phyloP scores from a whole-genome alignment of 2,329 filamentous ascomycete genomes.

The Aspergillus transmontanensis region DNA sequence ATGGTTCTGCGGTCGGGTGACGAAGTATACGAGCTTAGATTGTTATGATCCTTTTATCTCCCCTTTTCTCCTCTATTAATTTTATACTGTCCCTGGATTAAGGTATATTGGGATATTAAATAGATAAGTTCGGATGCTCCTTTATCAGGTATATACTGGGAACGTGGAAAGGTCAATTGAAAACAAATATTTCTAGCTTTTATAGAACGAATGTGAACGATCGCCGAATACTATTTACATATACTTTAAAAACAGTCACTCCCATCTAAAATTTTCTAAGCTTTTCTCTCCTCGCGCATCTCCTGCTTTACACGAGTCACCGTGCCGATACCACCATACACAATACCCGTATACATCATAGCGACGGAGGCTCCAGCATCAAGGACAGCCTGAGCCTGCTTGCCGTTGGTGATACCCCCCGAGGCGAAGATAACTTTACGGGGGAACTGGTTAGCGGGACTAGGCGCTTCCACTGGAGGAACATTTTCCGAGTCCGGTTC shows the following conservation, averaged over 20 bases:
- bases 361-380: constrained; percentile 88
- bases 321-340: constrained; percentile 65
- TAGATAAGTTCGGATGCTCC: neutral
- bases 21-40: neutral
- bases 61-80: neutral
- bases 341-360: constrained; percentile 83
- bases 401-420: constrained; percentile 86
- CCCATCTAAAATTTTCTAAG: neutral
- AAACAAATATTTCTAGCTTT: neutral
- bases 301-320: constrained; percentile 56
- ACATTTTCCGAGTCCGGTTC: constrained; percentile 27
- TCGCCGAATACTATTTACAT: constrained; percentile 2
- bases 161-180: neutral
- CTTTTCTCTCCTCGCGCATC: constrained; percentile 42
- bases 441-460: constrained; percentile 17
- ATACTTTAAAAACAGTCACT: neutral
- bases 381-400: constrained; percentile 77
- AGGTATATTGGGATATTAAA: neutral
- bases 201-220: neutral
- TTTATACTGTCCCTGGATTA: neutral
- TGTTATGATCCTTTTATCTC: neutral
- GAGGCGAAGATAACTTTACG: constrained; percentile 88
- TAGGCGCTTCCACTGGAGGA: constrained; percentile 19
- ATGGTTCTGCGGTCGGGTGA: neutral
- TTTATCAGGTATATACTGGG: neutral